phyloP scores from a whole-genome alignment of 2,329 filamentous ascomycete species.

The Trichoderma cornu-damae region DNA sequence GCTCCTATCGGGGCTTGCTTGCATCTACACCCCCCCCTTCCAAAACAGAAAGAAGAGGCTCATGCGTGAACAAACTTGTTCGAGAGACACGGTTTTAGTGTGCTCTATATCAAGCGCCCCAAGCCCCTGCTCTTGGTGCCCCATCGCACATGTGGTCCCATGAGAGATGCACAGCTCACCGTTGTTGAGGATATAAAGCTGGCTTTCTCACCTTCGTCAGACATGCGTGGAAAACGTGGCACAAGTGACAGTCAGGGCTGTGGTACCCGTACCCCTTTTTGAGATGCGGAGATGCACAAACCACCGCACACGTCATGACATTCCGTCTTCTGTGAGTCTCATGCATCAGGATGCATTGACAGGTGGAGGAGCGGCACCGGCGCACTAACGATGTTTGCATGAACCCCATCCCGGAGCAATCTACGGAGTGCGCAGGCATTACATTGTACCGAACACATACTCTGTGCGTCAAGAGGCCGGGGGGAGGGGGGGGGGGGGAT shows the following conservation, averaged over 20 bases:
- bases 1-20: no score
- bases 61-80: not conserved
- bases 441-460: not conserved
- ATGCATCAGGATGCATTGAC: constrained; percentile 1
- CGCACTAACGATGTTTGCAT: not conserved
- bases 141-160: not conserved
- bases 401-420: not conserved
- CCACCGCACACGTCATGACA: constrained; percentile 11
- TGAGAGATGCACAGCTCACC: not conserved
- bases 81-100: not conserved
- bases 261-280: not conserved
- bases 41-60: not conserved
- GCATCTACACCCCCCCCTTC: not conserved
- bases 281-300: not conserved
- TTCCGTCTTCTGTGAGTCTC: not conserved
- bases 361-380: constrained; percentile 9
- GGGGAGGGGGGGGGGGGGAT: not conserved
- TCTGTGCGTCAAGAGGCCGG: not conserved
- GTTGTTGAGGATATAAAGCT: not conserved
- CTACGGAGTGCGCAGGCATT: not conserved
- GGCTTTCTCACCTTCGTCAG: not conserved
- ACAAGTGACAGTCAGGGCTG: constrained; percentile 9
- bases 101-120: not conserved
- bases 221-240: constrained; percentile 13
- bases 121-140: not conserved